Base-by-base conservation (phyloP, 2,329 filamentous ascomycete species). In the Epichloe sylvatica region DNA sequence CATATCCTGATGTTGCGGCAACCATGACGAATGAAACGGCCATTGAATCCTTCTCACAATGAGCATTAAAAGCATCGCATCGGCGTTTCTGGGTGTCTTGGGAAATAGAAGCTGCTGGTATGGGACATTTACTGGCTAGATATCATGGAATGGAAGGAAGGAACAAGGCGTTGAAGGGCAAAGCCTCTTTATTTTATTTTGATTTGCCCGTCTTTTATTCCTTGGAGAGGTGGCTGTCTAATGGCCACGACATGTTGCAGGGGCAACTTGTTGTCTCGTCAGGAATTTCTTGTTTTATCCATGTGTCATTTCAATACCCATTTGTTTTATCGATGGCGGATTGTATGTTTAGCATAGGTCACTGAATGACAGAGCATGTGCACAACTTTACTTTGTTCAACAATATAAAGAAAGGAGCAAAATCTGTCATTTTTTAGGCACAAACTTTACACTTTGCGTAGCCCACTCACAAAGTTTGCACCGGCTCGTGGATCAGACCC, bases 11-110 rank as follows among this genome's bases (percentile, higher is more conserved):
- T 43, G 25, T 47, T 34, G 15, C 44, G 35, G 17, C 37, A 21
- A 37, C 36, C 37, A 30, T 50, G 33, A 50, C n/a, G 39, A 50
- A 38, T 43, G 39, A 47, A n/a, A 47, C 23, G 49, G 39, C 34
- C 21, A 23, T 50, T 34, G 34, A 34, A 13, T 40, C 13, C 7
- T 34, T 21, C n/a, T 39, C 17, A 34, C n/a, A 37, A 19, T 36
- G 34, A 42, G 44, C 21, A 38, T 39, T 39, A 33, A 46, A 38
- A 42, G 35, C 49, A 47, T 47, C 35, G 25, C 45, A 39, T 34
- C 45, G 49, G 49, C 45, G 49, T 47, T 51, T 50, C 39, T 34
- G 37, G 34, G 15, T 39, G 46, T 36, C 19, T 25, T 33, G 38
- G 6, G 33, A 12, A 37, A 23, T 42, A 35, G 38, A 37, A 45